Base-by-base conservation (phyloP, 768 basidiomycete species). In the Lentinula raphanica region DNA sequence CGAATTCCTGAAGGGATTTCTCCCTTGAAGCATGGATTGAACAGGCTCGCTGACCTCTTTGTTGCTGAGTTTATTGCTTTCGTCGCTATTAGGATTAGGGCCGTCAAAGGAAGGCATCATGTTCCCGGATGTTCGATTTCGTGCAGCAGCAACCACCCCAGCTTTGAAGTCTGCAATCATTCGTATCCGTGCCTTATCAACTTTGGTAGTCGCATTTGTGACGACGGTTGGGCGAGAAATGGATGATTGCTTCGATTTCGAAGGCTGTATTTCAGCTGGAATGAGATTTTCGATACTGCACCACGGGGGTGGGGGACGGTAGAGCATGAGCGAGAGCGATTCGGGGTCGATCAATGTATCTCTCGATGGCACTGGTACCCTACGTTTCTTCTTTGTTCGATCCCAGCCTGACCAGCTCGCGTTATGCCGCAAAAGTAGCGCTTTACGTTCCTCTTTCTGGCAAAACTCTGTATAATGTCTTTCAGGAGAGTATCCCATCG, bases 291-390 rank as follows among this genome's bases (percentile, higher is more conserved):
- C 42, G n/a, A 38, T 13, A 11, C n/a, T 6, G 25, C 19, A 15
- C 56, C 56, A 57, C 5, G 45, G 32, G 7, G 56, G 45, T 4
- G 56, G 56, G 15, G 46, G 6, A 35, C 56, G 56, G 19, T 57
- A 57, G 6, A 57, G 56, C 56, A 49, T 49, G 15, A 57, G 35
- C n/a, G 32, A 21, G 12, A 21, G 21, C 19, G 42, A 44, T 21
- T n/a, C n/a, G n/a, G 19, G 42, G 21, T 9, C n/a, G 19, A 12
- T 51, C 27, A n/a, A 17, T 45, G 28, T 31, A 17, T n/a, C 27
- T 36, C 9, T 29, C n/a, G n/a, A 13, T 29, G 5, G 5, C n/a
- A n/a, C n/a, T n/a, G 40, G 27, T 3, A 54, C 28, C 32, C 32
- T 56, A 44, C 38, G 54, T 44, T 29, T 56, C 28, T 56, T 56